Evolutionary conservation across 352 stramenopile genomes (phyloP), one percentile per base, ranked within the genome.

Genomic region (Phytophthora melonis): DNA sequence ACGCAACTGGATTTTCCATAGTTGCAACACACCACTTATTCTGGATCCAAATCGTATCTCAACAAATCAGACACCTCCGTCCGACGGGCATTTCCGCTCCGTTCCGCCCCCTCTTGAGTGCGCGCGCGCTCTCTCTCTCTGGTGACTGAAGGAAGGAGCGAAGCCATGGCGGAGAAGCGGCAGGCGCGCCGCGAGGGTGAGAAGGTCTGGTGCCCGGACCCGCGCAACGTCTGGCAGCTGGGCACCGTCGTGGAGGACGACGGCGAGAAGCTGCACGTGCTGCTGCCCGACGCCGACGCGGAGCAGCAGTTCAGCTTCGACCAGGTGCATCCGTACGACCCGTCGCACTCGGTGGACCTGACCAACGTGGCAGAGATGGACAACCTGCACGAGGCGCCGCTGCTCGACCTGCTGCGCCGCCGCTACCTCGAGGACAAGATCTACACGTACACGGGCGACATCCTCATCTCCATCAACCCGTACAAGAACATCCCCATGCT

Each of bases 381-480:
- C 81, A 97, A 97, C 70, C 72, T 98, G 60, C 93, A 98, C 68
- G 88, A 98, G 73, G 93, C 92, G 67, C 93, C 93, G 47, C 81
- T 98, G 68, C 83, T 98, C 6, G 92, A 98, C 65, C 69, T 97
- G 47, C 75, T 98, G 55, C 87, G 92, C 18, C 75, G 92, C 14
- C 84, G 93, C 18, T 98, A 98, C 72, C 91, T 89, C 8, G 87
- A 97, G 30, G 92, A 98, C 73, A 85, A 91, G 68, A 99, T 99
- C 74, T 99, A 99, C 71, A 99, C 96, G 39, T 98, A 97, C 70
- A 98, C 93, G 41, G 93, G 94, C 27, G 95, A 99, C 64, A 97
- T 99, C 19, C 79, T 99, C 45, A 98, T 99, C 81, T 98, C 93
- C 41, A 97, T 99, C 66, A 99, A 99, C 78, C 96, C 96, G 60